phyloP scores from a whole-genome alignment of 352 stramenopile genomes.

The Pythium phragmitis region DNA sequence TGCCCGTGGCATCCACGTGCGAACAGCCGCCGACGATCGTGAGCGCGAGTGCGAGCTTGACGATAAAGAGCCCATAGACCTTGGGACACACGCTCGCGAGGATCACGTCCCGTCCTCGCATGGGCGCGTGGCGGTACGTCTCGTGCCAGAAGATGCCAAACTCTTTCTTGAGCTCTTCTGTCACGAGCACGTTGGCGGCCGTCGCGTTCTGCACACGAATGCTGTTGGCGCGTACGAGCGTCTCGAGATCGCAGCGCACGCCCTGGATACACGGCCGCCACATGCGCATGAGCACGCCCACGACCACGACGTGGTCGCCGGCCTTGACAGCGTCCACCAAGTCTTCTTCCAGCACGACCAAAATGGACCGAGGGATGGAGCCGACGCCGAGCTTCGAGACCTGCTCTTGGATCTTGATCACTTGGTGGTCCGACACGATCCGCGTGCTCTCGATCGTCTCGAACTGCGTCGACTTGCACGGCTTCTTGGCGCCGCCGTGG shows the following conservation, averaged over 20 bases:
- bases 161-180: slow-evolving; percentile 82
- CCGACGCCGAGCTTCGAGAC: slow-evolving; percentile 90
- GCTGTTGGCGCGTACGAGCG: slow-evolving; percentile 78
- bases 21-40: slow-evolving; percentile 92
- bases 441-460: slow-evolving; percentile 47
- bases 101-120: slow-evolving; percentile 89
- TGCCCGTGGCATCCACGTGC: slow-evolving; percentile 61
- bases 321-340: slow-evolving; percentile 86
- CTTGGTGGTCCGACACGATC: slow-evolving; percentile 79
- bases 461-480: slow-evolving; percentile 83
- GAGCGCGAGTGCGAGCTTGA: slow-evolving; percentile 93
- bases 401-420: slow-evolving; percentile 97
- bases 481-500: slow-evolving; percentile 31
- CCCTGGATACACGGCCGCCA: slow-evolving; percentile 84
- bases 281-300: slow-evolving; percentile 91
- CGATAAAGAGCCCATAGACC: slow-evolving; percentile 91
- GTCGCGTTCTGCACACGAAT: slow-evolving; percentile 68
- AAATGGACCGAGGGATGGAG: slow-evolving; percentile 92
- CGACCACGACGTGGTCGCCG: slow-evolving; percentile 95
- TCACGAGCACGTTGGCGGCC: slow-evolving; percentile 61
- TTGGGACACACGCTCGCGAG: slow-evolving; percentile 93
- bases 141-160: slow-evolving; percentile 91
- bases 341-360: slow-evolving; percentile 93
- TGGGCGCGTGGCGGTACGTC: slow-evolving; percentile 39
- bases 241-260: slow-evolving; percentile 90